phyloP scores from a whole-genome alignment of 768 basidiomycete species.

The Phlebiopsis flavidoalba region DNA sequence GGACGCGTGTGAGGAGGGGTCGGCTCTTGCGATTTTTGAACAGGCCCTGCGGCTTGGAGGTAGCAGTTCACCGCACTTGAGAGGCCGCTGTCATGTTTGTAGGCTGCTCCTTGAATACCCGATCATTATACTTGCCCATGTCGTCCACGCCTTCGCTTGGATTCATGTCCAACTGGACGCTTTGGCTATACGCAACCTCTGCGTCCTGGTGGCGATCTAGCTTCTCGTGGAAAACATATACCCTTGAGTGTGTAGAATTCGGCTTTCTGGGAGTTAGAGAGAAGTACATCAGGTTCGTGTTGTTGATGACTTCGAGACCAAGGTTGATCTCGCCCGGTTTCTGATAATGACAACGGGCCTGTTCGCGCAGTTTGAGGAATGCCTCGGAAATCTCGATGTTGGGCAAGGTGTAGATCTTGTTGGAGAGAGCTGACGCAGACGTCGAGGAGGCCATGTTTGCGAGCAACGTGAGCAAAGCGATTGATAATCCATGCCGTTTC shows the following conservation, averaged over 20 bases:
- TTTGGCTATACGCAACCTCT: conserved; percentile 87
- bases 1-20: conserved; percentile 82
- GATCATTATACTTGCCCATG: conserved; percentile 94
- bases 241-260: conserved; percentile 99
- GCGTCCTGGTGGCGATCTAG: conserved; percentile 86
- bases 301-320: conserved; percentile 97
- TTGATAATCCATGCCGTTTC: conserved; percentile 99
- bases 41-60: conserved; percentile 90
- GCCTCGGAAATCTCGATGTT: conserved; percentile 99
- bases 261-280: conserved; percentile 91
- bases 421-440: conserved; percentile 92
- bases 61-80: conserved; percentile 96
- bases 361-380: conserved; percentile 96
- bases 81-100: conserved; percentile 71
- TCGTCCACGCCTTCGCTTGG: conserved; percentile 96
- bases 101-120: conserved; percentile 85
- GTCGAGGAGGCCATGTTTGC: conserved; percentile 93
- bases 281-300: conserved; percentile 99
- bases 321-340: conserved; percentile 90
- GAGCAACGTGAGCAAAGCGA: conserved; percentile 95
- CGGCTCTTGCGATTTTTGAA: conserved; percentile 94
- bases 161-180: conserved; percentile 94
- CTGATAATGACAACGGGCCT: conserved; percentile 97
- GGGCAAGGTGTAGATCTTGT: conserved; percentile 96
- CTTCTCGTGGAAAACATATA: conserved; percentile 94